Evolutionary conservation across 768 basidiomycete genomes (phyloP).

Genomic region (Pleurotus cornucopiae): DNA sequence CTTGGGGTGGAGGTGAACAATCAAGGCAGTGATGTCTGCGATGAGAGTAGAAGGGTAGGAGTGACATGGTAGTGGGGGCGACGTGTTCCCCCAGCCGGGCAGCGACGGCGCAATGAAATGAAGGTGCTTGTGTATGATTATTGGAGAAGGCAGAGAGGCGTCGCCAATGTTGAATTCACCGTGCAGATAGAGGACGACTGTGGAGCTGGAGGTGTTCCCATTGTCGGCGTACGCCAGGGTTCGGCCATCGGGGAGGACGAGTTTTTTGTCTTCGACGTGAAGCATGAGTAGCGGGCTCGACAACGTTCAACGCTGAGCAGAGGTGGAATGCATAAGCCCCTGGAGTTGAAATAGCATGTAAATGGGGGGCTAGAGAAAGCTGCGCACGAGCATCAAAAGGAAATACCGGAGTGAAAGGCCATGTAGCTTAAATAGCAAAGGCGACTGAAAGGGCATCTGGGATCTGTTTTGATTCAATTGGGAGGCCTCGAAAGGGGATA

Average conservation of each 20-base stretch:
- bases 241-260: constrained; percentile 37
- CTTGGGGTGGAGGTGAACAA: constrained; percentile 45
- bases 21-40: constrained; percentile 39
- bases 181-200: constrained; percentile 51
- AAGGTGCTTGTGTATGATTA: constrained; percentile 33
- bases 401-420: not conserved
- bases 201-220: constrained; percentile 45
- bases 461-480: not conserved
- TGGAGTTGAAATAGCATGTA: not conserved
- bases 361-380: not conserved
- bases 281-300: constrained; percentile 17
- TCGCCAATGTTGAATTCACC: constrained; percentile 51
- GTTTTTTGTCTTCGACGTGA: constrained; percentile 31
- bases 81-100: constrained; percentile 56
- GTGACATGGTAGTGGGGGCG: constrained; percentile 27
- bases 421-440: not conserved
- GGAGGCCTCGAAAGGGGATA: not conserved
- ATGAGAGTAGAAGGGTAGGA: constrained; percentile 39
- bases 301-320: not conserved
- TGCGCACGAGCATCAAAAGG: not conserved
- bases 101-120: constrained; percentile 50
- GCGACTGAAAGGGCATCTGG: not conserved
- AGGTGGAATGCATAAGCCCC: not conserved
- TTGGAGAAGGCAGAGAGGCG: constrained; percentile 27
- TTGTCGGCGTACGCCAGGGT: constrained; percentile 50